phyloP scores from a whole-genome alignment of 805 yeast species.

The Saccharomycopsis guyanensis region DNA sequence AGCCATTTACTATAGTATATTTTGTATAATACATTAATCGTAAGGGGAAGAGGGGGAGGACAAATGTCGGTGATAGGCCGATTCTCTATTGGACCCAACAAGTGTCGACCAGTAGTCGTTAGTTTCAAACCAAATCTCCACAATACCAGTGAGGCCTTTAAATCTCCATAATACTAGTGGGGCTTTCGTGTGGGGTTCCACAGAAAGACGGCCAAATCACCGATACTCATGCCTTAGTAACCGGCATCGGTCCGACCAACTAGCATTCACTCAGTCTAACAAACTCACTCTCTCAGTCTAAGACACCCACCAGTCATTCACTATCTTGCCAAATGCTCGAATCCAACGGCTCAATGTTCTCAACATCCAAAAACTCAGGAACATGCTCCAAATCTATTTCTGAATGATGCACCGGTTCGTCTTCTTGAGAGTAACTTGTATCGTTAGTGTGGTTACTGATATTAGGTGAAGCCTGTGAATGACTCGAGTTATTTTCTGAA shows the following conservation, averaged over 20 bases:
- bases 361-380: not conserved
- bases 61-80: not conserved
- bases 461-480: not conserved
- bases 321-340: not conserved
- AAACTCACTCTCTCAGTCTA: no score
- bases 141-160: no score
- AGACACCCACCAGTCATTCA: not conserved
- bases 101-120: no score
- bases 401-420: not conserved
- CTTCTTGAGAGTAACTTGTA: not conserved
- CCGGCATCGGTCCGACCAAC: no score
- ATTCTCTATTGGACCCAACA: no score
- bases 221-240: no score
- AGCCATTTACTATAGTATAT: no score
- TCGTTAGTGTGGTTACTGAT: not conserved
- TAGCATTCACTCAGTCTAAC: no score
- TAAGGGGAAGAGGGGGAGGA: not conserved
- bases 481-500: not conserved
- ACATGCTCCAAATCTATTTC: not conserved
- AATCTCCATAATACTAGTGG: no score
- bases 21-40: not conserved
- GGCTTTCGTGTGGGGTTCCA: no score
- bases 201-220: no score
- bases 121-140: no score
- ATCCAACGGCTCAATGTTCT: not conserved